These are phyloP conservation scores for Oryza coarctata DNA, from an alignment of 176 grass and related monocot species.

Conservation along the genomic window DNA sequence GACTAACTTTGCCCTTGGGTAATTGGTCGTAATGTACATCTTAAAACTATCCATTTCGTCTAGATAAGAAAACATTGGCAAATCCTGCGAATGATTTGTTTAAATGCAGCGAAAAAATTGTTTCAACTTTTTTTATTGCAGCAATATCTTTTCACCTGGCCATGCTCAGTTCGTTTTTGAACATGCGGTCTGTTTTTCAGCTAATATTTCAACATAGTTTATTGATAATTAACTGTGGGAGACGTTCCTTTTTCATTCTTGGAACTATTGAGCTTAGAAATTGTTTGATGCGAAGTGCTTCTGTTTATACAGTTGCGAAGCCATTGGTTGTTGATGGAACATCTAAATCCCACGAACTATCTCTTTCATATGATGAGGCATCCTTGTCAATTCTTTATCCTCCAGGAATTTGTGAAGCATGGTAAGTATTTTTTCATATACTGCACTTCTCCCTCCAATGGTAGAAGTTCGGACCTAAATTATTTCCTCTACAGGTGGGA, in stretches of 20 bases:
- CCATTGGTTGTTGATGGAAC: conserved; percentile 78
- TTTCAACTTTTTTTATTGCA: background rate
- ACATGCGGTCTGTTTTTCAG: background rate
- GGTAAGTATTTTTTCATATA: conserved; percentile 32
- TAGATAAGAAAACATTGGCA: background rate
- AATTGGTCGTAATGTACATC: conserved; percentile 12
- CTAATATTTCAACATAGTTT: background rate
- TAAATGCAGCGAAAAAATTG: background rate
- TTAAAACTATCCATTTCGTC: conserved; percentile 12
- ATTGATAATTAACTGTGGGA: background rate
- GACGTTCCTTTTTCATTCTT: background rate
- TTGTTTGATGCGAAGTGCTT: conserved; percentile 19
- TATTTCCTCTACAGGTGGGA: conserved; percentile 52
- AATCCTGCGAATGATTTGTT: conserved; percentile 11
- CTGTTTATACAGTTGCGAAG: conserved; percentile 63
- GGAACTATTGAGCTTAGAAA: background rate
- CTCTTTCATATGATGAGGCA: conserved; percentile 67
- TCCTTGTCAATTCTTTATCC: conserved; percentile 76
- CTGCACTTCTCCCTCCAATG: background rate
- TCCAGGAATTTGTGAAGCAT: conserved; percentile 85
- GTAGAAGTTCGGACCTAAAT: conserved; percentile 28
- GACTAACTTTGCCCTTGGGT: conserved; percentile 80
- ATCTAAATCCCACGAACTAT: conserved; percentile 65
- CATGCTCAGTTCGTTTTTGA: background rate
- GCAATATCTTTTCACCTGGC: background rate